Conservation (phyloP, 768 basidiomycete species). For the Cystofilobasidium ferigula region DNA sequence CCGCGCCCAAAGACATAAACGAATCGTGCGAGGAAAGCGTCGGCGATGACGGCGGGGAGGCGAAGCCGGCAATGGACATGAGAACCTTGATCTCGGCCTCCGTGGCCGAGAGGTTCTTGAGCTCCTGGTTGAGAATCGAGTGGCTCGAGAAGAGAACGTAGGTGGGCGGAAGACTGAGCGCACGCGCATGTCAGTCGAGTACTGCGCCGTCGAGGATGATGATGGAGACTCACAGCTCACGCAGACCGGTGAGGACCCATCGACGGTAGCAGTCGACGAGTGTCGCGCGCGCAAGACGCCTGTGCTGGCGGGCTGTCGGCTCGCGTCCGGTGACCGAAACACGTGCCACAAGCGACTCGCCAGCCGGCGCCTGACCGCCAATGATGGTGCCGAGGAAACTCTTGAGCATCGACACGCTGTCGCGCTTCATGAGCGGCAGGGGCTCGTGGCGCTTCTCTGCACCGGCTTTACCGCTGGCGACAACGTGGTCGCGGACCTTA, state of each 20-base stretch:
- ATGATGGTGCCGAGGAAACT: slow-evolving; percentile 35
- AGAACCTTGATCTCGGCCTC: slow-evolving; percentile 17
- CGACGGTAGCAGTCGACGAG: slow-evolving; percentile 39
- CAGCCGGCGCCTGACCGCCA: slow-evolving; percentile 3
- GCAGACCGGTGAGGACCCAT: slow-evolving; percentile 36
- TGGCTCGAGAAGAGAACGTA: slow-evolving; percentile 21
- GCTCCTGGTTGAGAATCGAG: slow-evolving; percentile 12
- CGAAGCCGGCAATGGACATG: slow-evolving; percentile 21
- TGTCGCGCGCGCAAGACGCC: slow-evolving; percentile 36
- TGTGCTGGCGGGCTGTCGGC: slow-evolving; percentile 32
- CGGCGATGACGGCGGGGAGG: slow-evolving; percentile 18
- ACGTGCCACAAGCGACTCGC: neutral
- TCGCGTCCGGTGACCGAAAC: neutral
- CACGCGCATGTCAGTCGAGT: neutral
- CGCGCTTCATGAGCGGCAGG: slow-evolving; percentile 4
- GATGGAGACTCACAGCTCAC: slow-evolving; percentile 26
- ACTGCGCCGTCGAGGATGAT: neutral
- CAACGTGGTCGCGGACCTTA: slow-evolving; percentile 20
- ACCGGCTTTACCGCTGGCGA: slow-evolving; percentile 10
- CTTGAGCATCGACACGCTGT: slow-evolving; percentile 29
- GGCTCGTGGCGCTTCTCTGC: neutral
- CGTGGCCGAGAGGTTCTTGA: neutral
- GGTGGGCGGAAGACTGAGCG: slow-evolving; percentile 23
- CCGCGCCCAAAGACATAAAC: neutral
- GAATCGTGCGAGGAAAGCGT: slow-evolving; percentile 3